Percentiles rank a stretch among this genome's conserved stretches.
Conservation (phyloP, 306 rosid genomes). For the Dalbergia cochinchinensis region DNA sequence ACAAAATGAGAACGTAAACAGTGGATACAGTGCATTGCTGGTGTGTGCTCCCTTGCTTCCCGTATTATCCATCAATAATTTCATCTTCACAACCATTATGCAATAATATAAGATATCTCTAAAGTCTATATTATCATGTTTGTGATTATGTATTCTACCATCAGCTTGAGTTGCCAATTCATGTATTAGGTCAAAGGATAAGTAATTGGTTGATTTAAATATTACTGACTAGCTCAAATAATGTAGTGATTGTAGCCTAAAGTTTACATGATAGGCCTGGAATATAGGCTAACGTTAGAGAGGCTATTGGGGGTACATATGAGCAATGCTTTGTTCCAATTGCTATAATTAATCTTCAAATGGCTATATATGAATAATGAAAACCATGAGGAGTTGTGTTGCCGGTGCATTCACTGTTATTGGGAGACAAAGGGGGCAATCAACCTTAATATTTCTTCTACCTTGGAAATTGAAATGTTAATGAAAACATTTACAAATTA, state of each 20-base stretch:
- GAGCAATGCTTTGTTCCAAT: conserved; percentile 39
- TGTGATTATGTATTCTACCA: conserved; percentile 31
- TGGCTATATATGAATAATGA: conserved; percentile 28
- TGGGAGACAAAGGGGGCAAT: conserved; percentile 55
- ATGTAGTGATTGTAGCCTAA: conserved; percentile 39
- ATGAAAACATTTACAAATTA: conserved; percentile 42
- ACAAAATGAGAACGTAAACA: conserved; percentile 39
- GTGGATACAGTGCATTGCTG: conserved; percentile 45
- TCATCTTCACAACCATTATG: conserved; percentile 31
- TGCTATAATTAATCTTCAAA: conserved; percentile 27
- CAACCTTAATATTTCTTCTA: conserved; percentile 40
- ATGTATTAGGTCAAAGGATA: conserved; percentile 44
- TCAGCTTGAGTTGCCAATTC: conserved; percentile 31
- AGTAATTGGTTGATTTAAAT: conserved; percentile 36
- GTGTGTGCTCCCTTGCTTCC: conserved; percentile 43
- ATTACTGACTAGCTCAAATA: conserved; percentile 32
- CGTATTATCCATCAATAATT: conserved; percentile 35
- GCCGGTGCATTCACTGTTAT: conserved; percentile 46
- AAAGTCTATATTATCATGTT: conserved; percentile 32
- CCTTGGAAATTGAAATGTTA: conserved; percentile 56
- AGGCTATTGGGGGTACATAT: conserved; percentile 35
- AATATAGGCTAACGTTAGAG: conserved; percentile 47
- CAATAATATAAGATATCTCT: conserved; percentile 36
- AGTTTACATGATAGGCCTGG: conserved; percentile 44
- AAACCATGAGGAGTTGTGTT: conserved; percentile 41